Evolutionary conservation across 805 yeast genomes (phyloP), one percentile per base, ranked within the genome.

Genomic region (Nakazawaea sp.): DNA sequence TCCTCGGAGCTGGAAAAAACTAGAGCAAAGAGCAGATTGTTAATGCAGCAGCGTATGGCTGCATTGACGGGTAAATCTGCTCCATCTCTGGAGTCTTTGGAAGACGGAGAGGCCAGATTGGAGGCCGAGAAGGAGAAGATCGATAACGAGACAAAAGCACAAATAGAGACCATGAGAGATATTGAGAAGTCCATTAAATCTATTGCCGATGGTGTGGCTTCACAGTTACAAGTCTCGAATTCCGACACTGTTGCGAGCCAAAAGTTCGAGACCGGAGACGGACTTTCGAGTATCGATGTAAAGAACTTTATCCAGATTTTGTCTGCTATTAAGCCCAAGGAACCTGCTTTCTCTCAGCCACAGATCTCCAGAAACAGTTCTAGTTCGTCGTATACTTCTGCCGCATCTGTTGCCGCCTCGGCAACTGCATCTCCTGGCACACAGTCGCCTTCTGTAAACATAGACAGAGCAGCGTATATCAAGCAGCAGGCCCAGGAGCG

Each of bases 21-120:
- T 45, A 82, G 83, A 49, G 92, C 90, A 27, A 80, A 73, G 47
- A 79, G 85, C 29, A 81, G 83, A 52, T 94, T 90, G 28, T 61
- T 78, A 40, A 66, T 92, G 48, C 78, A 79, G 45, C 84, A 89
- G 35, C 73, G 95, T 47, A 88, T 90, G 95, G 95, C 96, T 20
- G 86, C 90, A 3, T 70, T 90, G 50, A 89, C 97, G 0, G 96
- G 96, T 5, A 81, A 78, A 50, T 64, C 73, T 6, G 62, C 68
- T 3, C 59, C 68, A 6, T 62, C 62, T 23, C 56, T 63, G 30
- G 68, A 66, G 18, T 63, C 62, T 3, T 68, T 72, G 47, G 75
- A 76, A 27, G 72, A 67, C 36, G 70, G 75, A 35, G 86, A 80
- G 43, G 55, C 62, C 5, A 61, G 64, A 41, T 66, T 81, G 44